phyloP scores from a whole-genome alignment of 441 rosid species.

The Raphanus hybrid region DNA sequence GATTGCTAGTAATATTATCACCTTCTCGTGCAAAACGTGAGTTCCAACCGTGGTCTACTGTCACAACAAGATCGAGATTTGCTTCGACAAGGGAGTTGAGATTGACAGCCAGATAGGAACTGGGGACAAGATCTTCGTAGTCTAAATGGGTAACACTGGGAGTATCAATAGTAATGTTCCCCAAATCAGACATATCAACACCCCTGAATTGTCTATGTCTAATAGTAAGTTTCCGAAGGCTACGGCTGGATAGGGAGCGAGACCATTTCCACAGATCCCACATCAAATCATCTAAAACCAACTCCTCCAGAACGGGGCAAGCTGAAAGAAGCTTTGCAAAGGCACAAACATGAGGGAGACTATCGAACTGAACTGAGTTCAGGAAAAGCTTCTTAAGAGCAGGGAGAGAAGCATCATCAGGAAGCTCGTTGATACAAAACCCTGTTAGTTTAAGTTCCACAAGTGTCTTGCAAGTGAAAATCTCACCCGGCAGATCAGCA shows the following conservation, averaged over 20 bases:
- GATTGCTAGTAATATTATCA: neutral
- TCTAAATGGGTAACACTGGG: neutral
- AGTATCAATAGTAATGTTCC: neutral
- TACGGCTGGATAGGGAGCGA: neutral
- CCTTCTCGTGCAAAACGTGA: no score
- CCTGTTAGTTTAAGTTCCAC: neutral
- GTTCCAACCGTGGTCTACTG: no score
- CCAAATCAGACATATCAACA: neutral
- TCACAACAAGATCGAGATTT: neutral
- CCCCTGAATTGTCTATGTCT: neutral
- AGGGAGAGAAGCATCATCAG: neutral
- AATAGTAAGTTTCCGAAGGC: neutral
- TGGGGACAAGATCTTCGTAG: neutral
- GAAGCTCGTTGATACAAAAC: neutral
- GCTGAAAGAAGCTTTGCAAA: neutral
- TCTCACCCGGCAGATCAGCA: neutral
- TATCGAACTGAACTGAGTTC: neutral
- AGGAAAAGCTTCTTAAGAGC: neutral
- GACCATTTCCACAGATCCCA: neutral
- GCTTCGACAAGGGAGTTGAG: neutral
- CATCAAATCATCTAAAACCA: neutral
- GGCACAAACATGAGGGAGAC: neutral
- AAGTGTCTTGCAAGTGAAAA: neutral
- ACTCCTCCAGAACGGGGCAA: constrained; percentile 1
- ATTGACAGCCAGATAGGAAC: neutral